Evolutionary conservation across 192 early-diverging fungal genomes (phyloP).

Genomic region (Phycomyces nitens): DNA sequence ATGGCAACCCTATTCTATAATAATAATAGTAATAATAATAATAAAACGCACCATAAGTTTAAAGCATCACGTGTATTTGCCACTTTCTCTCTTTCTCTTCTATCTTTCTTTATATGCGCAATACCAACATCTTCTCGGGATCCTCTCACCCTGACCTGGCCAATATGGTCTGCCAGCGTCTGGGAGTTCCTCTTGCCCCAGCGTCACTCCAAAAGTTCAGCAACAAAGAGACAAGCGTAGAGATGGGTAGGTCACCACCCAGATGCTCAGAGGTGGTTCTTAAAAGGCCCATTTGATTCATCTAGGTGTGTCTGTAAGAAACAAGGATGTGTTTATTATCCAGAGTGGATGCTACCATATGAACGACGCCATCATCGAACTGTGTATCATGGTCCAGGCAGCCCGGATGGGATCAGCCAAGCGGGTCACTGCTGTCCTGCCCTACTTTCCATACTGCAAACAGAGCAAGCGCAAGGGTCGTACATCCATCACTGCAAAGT

Average conservation of each 20-base stretch:
- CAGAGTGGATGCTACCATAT: constrained; percentile 94
- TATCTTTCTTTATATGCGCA: constrained; percentile 53
- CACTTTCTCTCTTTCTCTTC: neutral
- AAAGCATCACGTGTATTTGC: neutral
- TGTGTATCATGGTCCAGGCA: constrained; percentile 97
- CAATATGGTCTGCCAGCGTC: constrained; percentile 68
- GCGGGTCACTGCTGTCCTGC: constrained; percentile 94
- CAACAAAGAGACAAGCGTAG: constrained; percentile 91
- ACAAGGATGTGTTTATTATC: constrained; percentile 97
- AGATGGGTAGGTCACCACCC: constrained; percentile 55
- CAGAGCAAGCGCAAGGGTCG: constrained; percentile 95
- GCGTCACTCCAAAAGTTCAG: constrained; percentile 80
- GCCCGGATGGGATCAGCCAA: constrained; percentile 92
- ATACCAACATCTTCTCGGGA: constrained; percentile 91
- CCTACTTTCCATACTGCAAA: constrained; percentile 95
- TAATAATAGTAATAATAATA: neutral
- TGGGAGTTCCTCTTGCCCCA: constrained; percentile 74
- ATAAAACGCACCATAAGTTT: neutral
- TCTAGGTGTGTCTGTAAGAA: constrained; percentile 90
- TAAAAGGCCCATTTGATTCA: constrained; percentile 1
- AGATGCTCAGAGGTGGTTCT: too few relatives aligned
- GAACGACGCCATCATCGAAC: constrained; percentile 97
- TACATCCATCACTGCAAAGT: constrained; percentile 89
- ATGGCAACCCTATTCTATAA: constrained; percentile 20
- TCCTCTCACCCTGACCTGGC: constrained; percentile 91